phyloP scores from a whole-genome alignment of 768 basidiomycete genomes.

The Crassisporium funariophilum region DNA sequence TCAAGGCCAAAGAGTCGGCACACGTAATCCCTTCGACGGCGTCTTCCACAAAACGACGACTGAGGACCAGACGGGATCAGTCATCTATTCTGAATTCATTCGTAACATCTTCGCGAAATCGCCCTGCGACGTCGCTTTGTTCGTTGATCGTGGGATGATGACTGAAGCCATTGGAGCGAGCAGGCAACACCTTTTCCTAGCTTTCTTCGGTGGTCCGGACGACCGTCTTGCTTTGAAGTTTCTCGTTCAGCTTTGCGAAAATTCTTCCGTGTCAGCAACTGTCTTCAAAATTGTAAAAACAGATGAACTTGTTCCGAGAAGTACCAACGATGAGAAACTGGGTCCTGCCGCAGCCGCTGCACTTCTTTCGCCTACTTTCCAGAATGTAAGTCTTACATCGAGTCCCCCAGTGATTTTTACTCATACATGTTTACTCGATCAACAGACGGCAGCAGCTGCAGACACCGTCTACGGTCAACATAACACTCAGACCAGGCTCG shows the following conservation, averaged over 20 bases:
- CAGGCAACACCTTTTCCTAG: constrained; percentile 71
- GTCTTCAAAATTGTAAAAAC: constrained; percentile 62
- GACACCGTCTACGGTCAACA: constrained; percentile 75
- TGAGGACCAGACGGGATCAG: constrained; percentile 53
- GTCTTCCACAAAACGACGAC: constrained; percentile 62
- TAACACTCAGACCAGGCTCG: constrained; percentile 65
- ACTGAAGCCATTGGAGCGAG: constrained; percentile 24
- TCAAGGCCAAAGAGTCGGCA: constrained; percentile 20
- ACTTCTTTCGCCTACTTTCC: constrained; percentile 17
- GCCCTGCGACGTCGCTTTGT: constrained; percentile 79
- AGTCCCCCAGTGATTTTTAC: constrained; percentile 1
- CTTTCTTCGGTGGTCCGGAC: constrained; percentile 95
- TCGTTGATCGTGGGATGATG: constrained; percentile 71
- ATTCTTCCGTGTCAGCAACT: constrained; percentile 66
- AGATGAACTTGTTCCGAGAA: constrained; percentile 33
- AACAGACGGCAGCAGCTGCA: constrained; percentile 52
- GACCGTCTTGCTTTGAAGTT: constrained; percentile 85
- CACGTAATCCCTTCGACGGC: constrained; percentile 73
- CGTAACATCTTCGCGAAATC: constrained; percentile 77
- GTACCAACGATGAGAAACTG: constrained; percentile 28
- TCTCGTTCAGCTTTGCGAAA: constrained; percentile 75
- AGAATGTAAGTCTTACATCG: constrained; percentile 32
- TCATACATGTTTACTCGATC: neutral
- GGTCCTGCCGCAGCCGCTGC: constrained; percentile 11
- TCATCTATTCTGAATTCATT: constrained; percentile 80